A percentile compares a stretch with the other conserved stretches of the same genome.
Evolutionary conservation across 139 green algal genomes (phyloP).

Genomic region (Asterochloris erici): DNA sequence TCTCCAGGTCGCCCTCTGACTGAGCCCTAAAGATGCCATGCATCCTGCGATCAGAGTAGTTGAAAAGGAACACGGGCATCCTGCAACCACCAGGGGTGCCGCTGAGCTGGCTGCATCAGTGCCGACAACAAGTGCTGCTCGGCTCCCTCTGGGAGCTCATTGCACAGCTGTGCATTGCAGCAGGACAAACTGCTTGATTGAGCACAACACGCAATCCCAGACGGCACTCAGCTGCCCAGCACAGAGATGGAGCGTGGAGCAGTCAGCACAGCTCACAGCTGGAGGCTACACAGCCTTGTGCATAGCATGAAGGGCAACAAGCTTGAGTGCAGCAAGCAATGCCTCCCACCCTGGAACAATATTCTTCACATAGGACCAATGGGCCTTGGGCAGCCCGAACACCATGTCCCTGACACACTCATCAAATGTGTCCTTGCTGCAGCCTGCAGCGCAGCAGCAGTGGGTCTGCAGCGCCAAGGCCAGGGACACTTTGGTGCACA

Average conservation of each 20-base stretch:
- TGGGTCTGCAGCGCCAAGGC: not conserved
- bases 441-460: conserved; percentile 21
- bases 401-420: conserved; percentile 34
- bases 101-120: not conserved
- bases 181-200: not conserved
- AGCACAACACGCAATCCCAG: not conserved
- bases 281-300: no score
- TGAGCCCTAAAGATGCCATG: conserved; percentile 50
- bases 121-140: not conserved
- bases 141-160: not conserved
- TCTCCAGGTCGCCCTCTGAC: conserved; percentile 33
- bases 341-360: conserved; percentile 30
- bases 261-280: no score
- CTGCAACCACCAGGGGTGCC: not conserved
- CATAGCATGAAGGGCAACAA: not conserved
- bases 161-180: not conserved
- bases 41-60: conserved; percentile 46
- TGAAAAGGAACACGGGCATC: conserved; percentile 62
- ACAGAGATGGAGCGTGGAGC: no score
- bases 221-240: no score
- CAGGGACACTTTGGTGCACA: no score
- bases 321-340: not conserved
- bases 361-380: conserved; percentile 55
- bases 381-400: conserved; percentile 44
- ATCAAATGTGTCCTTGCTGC: conserved; percentile 39